These are phyloP conservation scores for Tanacetum coccineum DNA, from an alignment of 129 eudicot genomes.

Conservation along the genomic window DNA sequence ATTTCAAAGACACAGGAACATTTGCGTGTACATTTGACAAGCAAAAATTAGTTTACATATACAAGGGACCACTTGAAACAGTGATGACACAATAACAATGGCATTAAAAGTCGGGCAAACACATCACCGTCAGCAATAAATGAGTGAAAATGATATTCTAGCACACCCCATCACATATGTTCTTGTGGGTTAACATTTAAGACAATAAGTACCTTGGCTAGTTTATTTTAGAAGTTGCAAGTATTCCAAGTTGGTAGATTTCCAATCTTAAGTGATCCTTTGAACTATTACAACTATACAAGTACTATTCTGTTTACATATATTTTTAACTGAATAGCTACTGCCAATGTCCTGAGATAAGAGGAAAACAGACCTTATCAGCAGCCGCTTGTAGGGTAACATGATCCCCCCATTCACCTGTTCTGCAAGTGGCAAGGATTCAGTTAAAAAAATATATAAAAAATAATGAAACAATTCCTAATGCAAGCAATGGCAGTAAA, in stretches of 20 bases:
- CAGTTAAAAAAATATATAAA: slow-evolving; percentile 21
- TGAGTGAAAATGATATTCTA: slow-evolving; percentile 9
- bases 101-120: not conserved
- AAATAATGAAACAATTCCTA: not conserved
- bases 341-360: not conserved
- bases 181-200: not conserved
- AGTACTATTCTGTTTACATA: not conserved
- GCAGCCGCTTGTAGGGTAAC: slow-evolving; percentile 91
- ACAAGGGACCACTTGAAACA: not conserved
- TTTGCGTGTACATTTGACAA: too few relatives aligned
- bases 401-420: slow-evolving; percentile 90
- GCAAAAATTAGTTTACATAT: not conserved
- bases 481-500: slow-evolving; percentile 3
- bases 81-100: not conserved
- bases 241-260: not conserved
- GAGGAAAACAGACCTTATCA: slow-evolving; percentile 50
- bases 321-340: too few relatives aligned
- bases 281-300: not conserved
- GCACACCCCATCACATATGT: not conserved
- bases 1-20: not conserved
- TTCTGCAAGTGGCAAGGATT: slow-evolving; percentile 39
- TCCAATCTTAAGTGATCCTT: not conserved
- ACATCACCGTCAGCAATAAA: slow-evolving; percentile 18
- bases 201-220: not conserved
- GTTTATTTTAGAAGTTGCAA: too few relatives aligned